Base-by-base conservation (phyloP, 1,284 basidiomycete species). In the Ustilago bromivora region DNA sequence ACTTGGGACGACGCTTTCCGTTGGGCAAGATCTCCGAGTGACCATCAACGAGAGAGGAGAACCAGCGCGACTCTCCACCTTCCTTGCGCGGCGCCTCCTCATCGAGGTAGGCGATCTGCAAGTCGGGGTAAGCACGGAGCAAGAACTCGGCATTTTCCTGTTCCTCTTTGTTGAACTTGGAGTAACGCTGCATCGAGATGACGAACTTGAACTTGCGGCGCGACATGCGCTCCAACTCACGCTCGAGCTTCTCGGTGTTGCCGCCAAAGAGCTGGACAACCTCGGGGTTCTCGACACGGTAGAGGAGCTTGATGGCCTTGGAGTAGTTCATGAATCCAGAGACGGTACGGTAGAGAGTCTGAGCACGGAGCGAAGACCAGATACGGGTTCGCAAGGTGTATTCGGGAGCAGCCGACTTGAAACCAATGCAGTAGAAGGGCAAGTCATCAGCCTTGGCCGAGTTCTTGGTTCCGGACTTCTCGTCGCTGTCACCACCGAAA, bases 281-380 rank as follows among this genome's bases (percentile, higher is more conserved):
- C 87, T 98, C 96, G 28, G 96, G 97, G 88, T 98, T 99, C 89
- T 99, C 97, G 64, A 99, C 96, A 78, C 96, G 95, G 88, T 98
- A 98, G 35, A 99, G 90, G n/a, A 99, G 90, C 88, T 99, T 99
- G 91, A 99, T 98, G 19, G 97, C 96, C 90, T 99, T 99, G 83
- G 94, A 92, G 88, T 99, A 99, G 89, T 99, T 99, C 97, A 99
- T 99, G 92, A 99, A 98, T 60, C 96, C 97, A 54, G 97, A 98
- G 17, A 99, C 96, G 23, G 96, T 99, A 80, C 97, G 92, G 88
- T 99, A 99, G 38, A 99, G 91, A 3, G 97, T 99, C 89, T 99
- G 97, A 23, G 96, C 96, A 71, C 96, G 94, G 15, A 99, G 90
- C 34, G 96, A 98, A 11, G 96, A 96, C 96, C 96, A 99, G 84